Conservation (phyloP, 169 alveolate species). For the Pseudocohnilembus persalinus region DNA sequence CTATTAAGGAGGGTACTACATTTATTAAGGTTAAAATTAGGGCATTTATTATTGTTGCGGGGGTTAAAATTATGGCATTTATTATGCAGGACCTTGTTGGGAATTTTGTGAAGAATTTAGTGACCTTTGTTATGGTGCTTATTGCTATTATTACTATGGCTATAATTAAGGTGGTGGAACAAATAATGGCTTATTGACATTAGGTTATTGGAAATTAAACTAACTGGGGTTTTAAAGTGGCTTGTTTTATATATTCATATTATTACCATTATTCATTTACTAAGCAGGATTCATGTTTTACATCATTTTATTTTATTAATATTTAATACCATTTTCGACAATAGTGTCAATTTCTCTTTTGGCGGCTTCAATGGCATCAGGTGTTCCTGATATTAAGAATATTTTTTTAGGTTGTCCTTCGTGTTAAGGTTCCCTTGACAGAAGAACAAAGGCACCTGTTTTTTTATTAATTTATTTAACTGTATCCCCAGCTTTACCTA, state of each 20-base stretch:
- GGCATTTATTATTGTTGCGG: neutral
- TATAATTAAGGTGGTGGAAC: neutral
- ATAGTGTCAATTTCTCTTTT: neutral
- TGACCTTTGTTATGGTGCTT: neutral
- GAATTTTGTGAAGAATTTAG: neutral
- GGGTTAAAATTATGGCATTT: neutral
- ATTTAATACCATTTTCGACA: neutral
- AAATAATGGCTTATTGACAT: too few species aligned
- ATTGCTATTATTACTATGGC: neutral
- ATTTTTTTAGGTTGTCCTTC: neutral
- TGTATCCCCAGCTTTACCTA: conserved; percentile 86
- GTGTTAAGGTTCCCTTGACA: neutral
- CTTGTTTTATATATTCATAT: too few species aligned
- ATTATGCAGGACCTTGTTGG: neutral
- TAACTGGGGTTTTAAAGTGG: too few species aligned
- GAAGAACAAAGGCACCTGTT: conserved; percentile 55
- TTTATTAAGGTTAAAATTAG: neutral
- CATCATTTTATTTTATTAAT: too few species aligned
- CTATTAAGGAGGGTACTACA: neutral
- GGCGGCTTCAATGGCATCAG: neutral
- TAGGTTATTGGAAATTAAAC: too few species aligned
- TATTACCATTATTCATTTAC: neutral
- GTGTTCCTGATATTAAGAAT: neutral
- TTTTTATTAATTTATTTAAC: conserved; percentile 64
- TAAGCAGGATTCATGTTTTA: too few species aligned